phyloP scores from a whole-genome alignment of 495 filamentous ascomycete genomes.

The Bacidia gigantensis region DNA sequence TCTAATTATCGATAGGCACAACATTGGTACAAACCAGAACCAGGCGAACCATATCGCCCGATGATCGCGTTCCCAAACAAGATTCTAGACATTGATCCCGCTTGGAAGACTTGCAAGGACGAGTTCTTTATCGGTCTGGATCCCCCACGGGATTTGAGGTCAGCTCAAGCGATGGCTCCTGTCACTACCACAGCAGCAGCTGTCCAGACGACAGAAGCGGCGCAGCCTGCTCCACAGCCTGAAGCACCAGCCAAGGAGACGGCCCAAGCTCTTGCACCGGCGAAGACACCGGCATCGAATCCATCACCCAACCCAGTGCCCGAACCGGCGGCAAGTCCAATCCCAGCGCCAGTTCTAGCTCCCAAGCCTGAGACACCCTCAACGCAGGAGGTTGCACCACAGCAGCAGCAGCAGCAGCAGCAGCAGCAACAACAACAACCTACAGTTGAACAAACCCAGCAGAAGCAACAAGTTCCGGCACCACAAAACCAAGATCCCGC shows the following conservation, averaged over 20 bases:
- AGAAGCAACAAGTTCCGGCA: too few relatives aligned
- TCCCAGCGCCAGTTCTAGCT: not conserved
- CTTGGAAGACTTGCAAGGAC: not conserved
- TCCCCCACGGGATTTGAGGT: not conserved
- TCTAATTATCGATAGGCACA: not conserved
- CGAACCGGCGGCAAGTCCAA: not conserved
- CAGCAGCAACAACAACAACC: too few relatives aligned
- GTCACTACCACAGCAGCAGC: not conserved
- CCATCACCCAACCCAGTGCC: not conserved
- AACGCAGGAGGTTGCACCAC: too few relatives aligned
- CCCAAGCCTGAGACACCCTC: too few relatives aligned
- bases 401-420: too few relatives aligned
- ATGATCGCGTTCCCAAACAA: slow-evolving; percentile 1
- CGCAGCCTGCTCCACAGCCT: not conserved
- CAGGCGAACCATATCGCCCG: slow-evolving; percentile 4
- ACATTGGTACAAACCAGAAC: slow-evolving; percentile 5
- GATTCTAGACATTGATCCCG: not conserved
- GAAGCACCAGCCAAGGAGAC: not conserved
- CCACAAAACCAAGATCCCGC: too few relatives aligned
- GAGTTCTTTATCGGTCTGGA: not conserved
- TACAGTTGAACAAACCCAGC: too few relatives aligned
- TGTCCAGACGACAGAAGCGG: too few relatives aligned
- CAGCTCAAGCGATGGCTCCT: not conserved
- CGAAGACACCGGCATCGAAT: not conserved
- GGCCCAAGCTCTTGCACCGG: not conserved